phyloP scores from a whole-genome alignment of 148 eudicot genomes.

The Selenicereus undatus region DNA sequence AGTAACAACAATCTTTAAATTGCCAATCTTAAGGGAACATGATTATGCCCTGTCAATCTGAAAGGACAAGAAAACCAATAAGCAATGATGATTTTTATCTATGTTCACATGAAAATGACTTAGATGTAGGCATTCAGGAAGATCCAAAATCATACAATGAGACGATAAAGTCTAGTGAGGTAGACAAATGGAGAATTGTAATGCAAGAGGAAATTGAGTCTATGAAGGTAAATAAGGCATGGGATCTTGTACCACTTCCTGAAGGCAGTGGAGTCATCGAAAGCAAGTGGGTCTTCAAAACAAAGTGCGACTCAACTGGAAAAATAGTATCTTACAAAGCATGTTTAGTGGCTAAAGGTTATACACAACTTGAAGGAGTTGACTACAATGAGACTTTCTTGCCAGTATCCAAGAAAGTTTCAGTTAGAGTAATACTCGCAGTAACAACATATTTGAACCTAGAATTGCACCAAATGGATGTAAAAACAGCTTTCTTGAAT shows the following conservation, averaged over 20 bases:
- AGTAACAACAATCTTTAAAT: too few relatives aligned
- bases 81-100: neutral
- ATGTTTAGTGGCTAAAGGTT: neutral
- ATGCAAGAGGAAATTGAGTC: neutral
- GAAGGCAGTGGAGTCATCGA: neutral
- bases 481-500: neutral
- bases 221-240: neutral
- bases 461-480: too few relatives aligned
- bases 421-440: too few relatives aligned
- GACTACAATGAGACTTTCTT: too few relatives aligned
- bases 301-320: neutral
- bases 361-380: neutral
- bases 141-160: neutral
- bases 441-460: too few relatives aligned
- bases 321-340: neutral
- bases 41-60: too few relatives aligned
- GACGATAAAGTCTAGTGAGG: neutral
- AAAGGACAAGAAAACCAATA: neutral
- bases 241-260: neutral
- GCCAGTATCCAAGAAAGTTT: too few relatives aligned
- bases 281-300: neutral
- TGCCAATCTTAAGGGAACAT: too few relatives aligned
- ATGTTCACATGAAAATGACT: neutral
- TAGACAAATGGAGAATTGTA: neutral
- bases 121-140: neutral